These are phyloP conservation scores for Hyphopichia buzzinii DNA, from an alignment of 1,139 yeast species.

Conservation along the genomic window DNA sequence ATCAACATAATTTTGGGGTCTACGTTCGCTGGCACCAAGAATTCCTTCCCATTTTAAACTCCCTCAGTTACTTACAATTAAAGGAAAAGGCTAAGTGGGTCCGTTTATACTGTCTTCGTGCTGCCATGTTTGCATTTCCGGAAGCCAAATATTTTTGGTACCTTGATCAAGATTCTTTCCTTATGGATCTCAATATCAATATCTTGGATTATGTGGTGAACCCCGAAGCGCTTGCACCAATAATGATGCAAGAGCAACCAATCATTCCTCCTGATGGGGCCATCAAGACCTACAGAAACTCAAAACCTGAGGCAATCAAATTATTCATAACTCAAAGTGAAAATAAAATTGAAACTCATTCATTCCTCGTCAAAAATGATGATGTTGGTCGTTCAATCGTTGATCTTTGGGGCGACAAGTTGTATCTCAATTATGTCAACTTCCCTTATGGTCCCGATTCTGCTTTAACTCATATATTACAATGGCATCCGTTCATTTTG, in stretches of 20 bases:
- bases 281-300: slow-evolving; percentile 66
- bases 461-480: slow-evolving; percentile 77
- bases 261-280: slow-evolving; percentile 65
- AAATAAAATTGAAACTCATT: slow-evolving; percentile 57
- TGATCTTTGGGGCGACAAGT: slow-evolving; percentile 73
- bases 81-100: slow-evolving; percentile 54
- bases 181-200: slow-evolving; percentile 63
- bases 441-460: slow-evolving; percentile 62
- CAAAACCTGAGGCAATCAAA: slow-evolving; percentile 51
- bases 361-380: slow-evolving; percentile 68
- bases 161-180: slow-evolving; percentile 69
- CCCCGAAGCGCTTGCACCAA: slow-evolving; percentile 54
- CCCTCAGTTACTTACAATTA: slow-evolving; percentile 34
- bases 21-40: slow-evolving; percentile 84
- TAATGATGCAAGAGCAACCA: slow-evolving; percentile 65
- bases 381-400: slow-evolving; percentile 62
- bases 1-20: slow-evolving; percentile 68
- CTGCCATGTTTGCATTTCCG: slow-evolving; percentile 88
- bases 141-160: slow-evolving; percentile 83
- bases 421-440: slow-evolving; percentile 61
- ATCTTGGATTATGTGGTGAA: slow-evolving; percentile 56
- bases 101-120: slow-evolving; percentile 58
- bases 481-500: slow-evolving; percentile 87
- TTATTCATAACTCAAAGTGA: slow-evolving; percentile 68
- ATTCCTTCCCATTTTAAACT: slow-evolving; percentile 58